phyloP scores from a whole-genome alignment of 1,139 yeast species.

The Blastobotrys malaysiensis region DNA sequence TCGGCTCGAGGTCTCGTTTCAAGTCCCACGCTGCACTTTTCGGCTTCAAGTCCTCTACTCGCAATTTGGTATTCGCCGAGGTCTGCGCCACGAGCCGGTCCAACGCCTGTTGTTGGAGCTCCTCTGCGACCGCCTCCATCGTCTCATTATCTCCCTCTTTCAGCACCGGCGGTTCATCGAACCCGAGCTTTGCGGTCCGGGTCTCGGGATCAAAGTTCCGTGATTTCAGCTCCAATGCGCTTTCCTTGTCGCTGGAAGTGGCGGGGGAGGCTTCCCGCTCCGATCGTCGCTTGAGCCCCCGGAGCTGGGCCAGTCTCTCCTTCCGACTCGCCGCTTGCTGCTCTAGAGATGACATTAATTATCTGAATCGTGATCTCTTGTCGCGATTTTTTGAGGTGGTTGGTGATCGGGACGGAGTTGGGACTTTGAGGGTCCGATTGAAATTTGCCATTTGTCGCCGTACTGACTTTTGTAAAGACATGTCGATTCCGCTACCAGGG shows the following conservation, averaged over 20 bases:
- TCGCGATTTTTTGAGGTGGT: not conserved
- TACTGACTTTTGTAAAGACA: too few relatives aligned
- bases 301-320: constrained; percentile 35
- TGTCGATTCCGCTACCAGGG: constrained; percentile 3
- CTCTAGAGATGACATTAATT: constrained; percentile 32
- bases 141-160: constrained; percentile 29
- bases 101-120: constrained; percentile 30
- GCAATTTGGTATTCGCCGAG: constrained; percentile 15
- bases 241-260: constrained; percentile 1
- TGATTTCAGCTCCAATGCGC: constrained; percentile 6
- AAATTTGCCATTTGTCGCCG: too few relatives aligned
- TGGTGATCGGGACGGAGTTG: not conserved
- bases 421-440: not conserved
- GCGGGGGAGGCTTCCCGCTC: constrained; percentile 1
- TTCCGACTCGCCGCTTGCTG: constrained; percentile 38
- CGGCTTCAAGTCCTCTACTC: constrained; percentile 28
- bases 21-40: constrained; percentile 38
- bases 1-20: constrained; percentile 37
- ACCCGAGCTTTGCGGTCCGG: constrained; percentile 33
- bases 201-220: constrained; percentile 36
- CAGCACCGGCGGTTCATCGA: constrained; percentile 30
- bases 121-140: constrained; percentile 35
- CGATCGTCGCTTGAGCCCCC: constrained; percentile 29
- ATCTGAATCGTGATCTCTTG: not conserved
- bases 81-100: constrained; percentile 22